A percentile compares a stretch with the other conserved stretches of the same genome.
These are phyloP conservation scores for Crithidia expoeki DNA, from an alignment of 208 protist species.

Conservation along the genomic window DNA sequence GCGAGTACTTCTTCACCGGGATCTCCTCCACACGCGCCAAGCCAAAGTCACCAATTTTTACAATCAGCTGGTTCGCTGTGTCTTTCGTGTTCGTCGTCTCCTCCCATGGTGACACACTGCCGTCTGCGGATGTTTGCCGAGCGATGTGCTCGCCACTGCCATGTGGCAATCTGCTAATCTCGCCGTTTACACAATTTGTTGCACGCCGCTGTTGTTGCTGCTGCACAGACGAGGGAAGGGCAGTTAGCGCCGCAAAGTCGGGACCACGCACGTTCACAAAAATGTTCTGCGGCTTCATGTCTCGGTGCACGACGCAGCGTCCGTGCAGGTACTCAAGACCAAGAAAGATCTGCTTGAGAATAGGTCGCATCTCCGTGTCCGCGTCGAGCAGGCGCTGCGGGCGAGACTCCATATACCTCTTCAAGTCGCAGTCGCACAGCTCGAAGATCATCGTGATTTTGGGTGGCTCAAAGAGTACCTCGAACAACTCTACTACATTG, in stretches of 20 bases:
- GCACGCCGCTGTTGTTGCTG: background rate
- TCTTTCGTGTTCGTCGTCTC: conserved; percentile 7
- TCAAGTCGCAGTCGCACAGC: conserved; percentile 96
- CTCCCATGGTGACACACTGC: conserved; percentile 14
- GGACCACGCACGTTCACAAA: conserved; percentile 67
- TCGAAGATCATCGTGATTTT: conserved; percentile 98
- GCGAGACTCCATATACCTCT: conserved; percentile 93
- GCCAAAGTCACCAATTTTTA: conserved; percentile 92
- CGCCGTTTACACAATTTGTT: background rate
- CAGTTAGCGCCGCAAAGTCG: conserved; percentile 34
- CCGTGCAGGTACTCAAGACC: conserved; percentile 81
- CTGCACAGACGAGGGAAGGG: conserved; percentile 11
- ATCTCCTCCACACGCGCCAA: conserved; percentile 88
- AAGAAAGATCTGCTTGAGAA: conserved; percentile 82
- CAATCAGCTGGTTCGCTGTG: conserved; percentile 36
- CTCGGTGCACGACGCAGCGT: conserved; percentile 85
- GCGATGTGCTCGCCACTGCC: background rate
- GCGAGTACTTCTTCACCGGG: conserved; percentile 93
- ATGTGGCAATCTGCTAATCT: background rate
- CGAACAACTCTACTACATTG: conserved; percentile 94
- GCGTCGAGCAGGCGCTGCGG: conserved; percentile 40
- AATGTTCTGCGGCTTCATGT: conserved; percentile 93
- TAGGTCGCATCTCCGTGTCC: conserved; percentile 54
- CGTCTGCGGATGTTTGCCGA: background rate
- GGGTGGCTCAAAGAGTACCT: conserved; percentile 96